A percentile compares a stretch with the other conserved stretches of the same genome.
phyloP scores from a whole-genome alignment of 2,329 filamentous ascomycete species.

The Diaporthe batatas region DNA sequence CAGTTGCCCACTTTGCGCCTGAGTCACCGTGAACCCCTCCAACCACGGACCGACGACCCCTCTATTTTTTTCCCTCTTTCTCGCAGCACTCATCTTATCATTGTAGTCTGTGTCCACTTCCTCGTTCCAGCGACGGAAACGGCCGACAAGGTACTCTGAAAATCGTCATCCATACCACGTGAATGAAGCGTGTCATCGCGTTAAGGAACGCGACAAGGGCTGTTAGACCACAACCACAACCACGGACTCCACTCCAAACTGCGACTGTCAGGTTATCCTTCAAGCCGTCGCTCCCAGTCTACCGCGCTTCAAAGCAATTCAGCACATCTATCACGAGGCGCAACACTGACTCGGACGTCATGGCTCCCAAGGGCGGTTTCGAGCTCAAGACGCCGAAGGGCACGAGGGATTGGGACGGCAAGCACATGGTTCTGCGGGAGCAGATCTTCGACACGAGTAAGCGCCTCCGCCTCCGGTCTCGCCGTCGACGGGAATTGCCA shows the following conservation, averaged over 20 bases:
- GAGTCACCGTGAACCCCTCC: slow-evolving; percentile 31
- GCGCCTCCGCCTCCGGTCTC: background rate
- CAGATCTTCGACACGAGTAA: slow-evolving; percentile 46
- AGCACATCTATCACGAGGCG: slow-evolving; percentile 15
- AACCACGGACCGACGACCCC: slow-evolving; percentile 12
- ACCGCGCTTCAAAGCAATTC: background rate
- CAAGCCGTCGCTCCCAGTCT: background rate
- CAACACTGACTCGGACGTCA: slow-evolving; percentile 11
- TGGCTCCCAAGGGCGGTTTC: slow-evolving; percentile 41
- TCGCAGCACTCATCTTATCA: background rate
- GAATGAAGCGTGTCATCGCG: slow-evolving; percentile 37
- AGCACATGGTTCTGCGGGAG: slow-evolving; percentile 46
- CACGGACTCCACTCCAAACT: slow-evolving; percentile 27
- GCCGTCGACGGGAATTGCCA: slow-evolving; percentile 13
- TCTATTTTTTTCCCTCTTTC: background rate
- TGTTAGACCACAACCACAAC: slow-evolving; percentile 35
- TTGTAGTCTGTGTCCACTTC: slow-evolving; percentile 16
- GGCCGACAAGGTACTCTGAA: background rate
- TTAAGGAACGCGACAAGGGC: slow-evolving; percentile 35
- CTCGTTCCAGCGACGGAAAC: slow-evolving; percentile 34
- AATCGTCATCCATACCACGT: background rate
- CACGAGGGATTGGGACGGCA: slow-evolving; percentile 48
- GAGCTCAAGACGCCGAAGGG: slow-evolving; percentile 48
- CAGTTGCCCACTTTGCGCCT: slow-evolving; percentile 27
- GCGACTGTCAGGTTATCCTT: background rate